Evolutionary conservation across 2,329 filamentous ascomycete species (phyloP).

Genomic region (Blastomyces percursus): DNA sequence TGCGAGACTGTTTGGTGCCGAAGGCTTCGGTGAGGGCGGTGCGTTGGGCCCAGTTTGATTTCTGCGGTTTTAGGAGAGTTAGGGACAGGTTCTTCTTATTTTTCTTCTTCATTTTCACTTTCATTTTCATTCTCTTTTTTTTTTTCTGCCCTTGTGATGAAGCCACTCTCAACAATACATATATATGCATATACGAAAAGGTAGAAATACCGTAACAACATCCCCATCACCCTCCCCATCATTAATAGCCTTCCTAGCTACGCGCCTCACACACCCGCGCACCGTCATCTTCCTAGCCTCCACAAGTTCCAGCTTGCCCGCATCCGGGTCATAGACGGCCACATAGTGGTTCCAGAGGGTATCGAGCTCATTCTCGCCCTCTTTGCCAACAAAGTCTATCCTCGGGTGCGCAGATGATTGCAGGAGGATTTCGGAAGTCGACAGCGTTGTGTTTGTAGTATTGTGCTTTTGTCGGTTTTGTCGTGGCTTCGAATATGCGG

Average conservation of each 20-base stretch:
- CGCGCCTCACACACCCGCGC: conserved; percentile 36
- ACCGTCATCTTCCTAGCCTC: conserved; percentile 46
- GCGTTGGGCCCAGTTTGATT: conserved; percentile 29
- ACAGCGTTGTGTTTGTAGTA: conserved; percentile 27
- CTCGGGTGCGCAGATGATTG: conserved; percentile 51
- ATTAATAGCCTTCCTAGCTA: conserved; percentile 14
- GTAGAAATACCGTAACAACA: conserved; percentile 2
- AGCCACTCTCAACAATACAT: neutral
- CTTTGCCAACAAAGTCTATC: conserved; percentile 48
- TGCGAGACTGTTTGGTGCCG: conserved; percentile 41
- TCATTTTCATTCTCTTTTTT: too few relatives aligned
- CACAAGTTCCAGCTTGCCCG: conserved; percentile 43
- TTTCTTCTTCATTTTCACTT: too few relatives aligned
- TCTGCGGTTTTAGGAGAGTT: conserved; percentile 15
- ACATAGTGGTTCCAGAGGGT: conserved; percentile 49
- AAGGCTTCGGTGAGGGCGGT: conserved; percentile 39
- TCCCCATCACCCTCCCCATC: conserved; percentile 21
- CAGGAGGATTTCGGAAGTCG: conserved; percentile 43
- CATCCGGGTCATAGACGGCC: conserved; percentile 47
- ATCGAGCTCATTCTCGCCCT: conserved; percentile 41
- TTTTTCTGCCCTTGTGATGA: neutral
- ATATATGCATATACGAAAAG: neutral
- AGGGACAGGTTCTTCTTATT: neutral
- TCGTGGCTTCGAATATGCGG: conserved; percentile 42
- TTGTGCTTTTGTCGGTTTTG: conserved; percentile 18